A percentile compares a stretch with the other conserved stretches of the same genome.
Evolutionary conservation across 2,329 filamentous ascomycete species (phyloP).

Genomic region (Alternaria conjuncta): DNA sequence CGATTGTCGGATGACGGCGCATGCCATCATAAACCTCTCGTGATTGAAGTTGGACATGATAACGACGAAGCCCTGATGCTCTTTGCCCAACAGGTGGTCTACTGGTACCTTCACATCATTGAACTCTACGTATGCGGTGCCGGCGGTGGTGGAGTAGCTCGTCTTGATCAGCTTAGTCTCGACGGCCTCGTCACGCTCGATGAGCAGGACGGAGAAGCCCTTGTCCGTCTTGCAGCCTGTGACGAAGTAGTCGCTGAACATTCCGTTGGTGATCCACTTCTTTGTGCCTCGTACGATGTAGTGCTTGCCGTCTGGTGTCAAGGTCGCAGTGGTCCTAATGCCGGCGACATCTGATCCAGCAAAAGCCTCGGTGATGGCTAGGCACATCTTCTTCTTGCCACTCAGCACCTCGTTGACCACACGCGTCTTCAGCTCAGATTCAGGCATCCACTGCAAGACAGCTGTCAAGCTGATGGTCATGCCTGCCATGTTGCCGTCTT

Average conservation of each 20-base stretch:
- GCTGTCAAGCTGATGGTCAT: conserved; percentile 85
- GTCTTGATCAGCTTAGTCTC: conserved; percentile 82
- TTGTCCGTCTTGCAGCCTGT: conserved; percentile 80
- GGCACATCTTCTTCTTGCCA: conserved; percentile 85
- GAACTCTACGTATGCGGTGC: conserved; percentile 80
- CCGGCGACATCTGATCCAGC: conserved; percentile 83
- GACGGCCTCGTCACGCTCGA: conserved; percentile 75
- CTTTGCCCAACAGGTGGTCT: conserved; percentile 77
- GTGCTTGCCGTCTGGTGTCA: conserved; percentile 49
- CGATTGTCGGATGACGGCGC: conserved; percentile 67
- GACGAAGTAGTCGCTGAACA: conserved; percentile 83
- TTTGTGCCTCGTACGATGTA: conserved; percentile 74
- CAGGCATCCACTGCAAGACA: conserved; percentile 76
- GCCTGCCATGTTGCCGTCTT: conserved; percentile 85
- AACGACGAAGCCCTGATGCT: conserved; percentile 85
- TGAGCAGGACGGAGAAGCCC: conserved; percentile 77
- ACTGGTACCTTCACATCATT: conserved; percentile 87
- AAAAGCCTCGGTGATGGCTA: conserved; percentile 89
- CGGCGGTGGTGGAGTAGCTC: conserved; percentile 78
- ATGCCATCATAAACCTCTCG: conserved; percentile 78
- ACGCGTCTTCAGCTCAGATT: conserved; percentile 69
- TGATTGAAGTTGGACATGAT: conserved; percentile 91
- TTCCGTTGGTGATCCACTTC: conserved; percentile 88
- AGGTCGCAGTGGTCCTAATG: conserved; percentile 73
- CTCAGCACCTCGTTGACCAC: conserved; percentile 75